phyloP scores from a whole-genome alignment of 73 alveolate species.

The Paramecium pentaurelia region DNA sequence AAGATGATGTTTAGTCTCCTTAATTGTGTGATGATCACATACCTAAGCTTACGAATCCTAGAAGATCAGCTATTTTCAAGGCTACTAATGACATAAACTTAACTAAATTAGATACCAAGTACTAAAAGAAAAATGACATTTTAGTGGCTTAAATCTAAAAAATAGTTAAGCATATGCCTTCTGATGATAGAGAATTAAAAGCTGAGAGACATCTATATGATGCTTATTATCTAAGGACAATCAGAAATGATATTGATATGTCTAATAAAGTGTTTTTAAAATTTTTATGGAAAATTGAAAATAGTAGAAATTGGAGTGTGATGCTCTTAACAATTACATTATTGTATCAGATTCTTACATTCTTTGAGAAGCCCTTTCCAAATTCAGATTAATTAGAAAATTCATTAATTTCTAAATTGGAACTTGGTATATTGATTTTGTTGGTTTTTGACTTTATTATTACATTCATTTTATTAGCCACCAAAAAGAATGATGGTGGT shows the following conservation, averaged over 20 bases:
- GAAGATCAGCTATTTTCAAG: neutral
- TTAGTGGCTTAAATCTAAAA: neutral
- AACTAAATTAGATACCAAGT: neutral
- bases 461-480: neutral
- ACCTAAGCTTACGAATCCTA: neutral
- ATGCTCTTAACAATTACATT: neutral
- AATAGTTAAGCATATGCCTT: neutral
- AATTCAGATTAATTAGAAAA: neutral
- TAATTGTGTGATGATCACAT: neutral
- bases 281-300: constrained; percentile 1
- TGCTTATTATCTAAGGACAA: constrained; percentile 34
- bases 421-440: neutral
- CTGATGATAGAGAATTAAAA: neutral
- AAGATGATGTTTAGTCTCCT: neutral
- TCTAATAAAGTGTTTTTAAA: neutral
- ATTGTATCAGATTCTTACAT: neutral
- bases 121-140: neutral
- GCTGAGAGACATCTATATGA: constrained; percentile 49
- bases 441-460: neutral
- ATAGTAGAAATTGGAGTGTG: neutral
- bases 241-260: constrained; percentile 24
- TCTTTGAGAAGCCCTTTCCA: constrained; percentile 26
- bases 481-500: neutral
- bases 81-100: neutral
- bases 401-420: neutral